phyloP scores from a whole-genome alignment of 192 early-diverging fungal species.

The Lunasporangiospora selenospora region DNA sequence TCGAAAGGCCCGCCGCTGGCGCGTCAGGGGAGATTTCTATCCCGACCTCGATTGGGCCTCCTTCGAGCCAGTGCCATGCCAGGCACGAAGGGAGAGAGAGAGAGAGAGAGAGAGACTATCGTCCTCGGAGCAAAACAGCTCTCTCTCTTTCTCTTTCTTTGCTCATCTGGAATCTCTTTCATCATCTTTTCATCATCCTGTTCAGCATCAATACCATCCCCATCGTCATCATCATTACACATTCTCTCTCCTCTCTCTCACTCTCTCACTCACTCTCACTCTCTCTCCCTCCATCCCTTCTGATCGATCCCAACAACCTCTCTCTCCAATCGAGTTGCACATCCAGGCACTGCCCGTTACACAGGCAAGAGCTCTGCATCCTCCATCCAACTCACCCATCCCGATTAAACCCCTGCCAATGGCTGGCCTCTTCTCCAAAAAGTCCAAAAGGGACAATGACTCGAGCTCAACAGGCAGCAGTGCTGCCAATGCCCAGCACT shows the following conservation, averaged over 20 bases:
- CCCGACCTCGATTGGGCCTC: background rate
- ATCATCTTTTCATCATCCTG: background rate
- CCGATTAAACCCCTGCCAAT: constrained; percentile 64
- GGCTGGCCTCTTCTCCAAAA: constrained; percentile 50
- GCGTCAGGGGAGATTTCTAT: too few species aligned
- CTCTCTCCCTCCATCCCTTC: background rate
- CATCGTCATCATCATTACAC: too few species aligned
- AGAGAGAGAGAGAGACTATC: too few species aligned
- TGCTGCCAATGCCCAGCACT: constrained; percentile 5
- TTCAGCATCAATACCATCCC: background rate
- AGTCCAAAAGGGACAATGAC: constrained; percentile 26
- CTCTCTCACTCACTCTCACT: background rate
- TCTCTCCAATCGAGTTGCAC: background rate
- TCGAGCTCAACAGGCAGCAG: constrained; percentile 7
- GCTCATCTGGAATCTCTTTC: background rate
- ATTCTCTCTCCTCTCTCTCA: background rate
- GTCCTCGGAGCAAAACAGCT: background rate
- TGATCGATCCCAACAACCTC: too few species aligned
- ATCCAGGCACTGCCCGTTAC: too few species aligned
- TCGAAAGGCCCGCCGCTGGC: too few species aligned
- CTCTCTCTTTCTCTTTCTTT: constrained; percentile 1
- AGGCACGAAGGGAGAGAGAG: background rate
- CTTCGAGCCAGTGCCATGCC: background rate
- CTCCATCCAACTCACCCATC: constrained; percentile 10
- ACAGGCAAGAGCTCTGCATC: too few species aligned